Evolutionary conservation across 768 basidiomycete species (phyloP).

Genomic region (Leccinum rimulosum): DNA sequence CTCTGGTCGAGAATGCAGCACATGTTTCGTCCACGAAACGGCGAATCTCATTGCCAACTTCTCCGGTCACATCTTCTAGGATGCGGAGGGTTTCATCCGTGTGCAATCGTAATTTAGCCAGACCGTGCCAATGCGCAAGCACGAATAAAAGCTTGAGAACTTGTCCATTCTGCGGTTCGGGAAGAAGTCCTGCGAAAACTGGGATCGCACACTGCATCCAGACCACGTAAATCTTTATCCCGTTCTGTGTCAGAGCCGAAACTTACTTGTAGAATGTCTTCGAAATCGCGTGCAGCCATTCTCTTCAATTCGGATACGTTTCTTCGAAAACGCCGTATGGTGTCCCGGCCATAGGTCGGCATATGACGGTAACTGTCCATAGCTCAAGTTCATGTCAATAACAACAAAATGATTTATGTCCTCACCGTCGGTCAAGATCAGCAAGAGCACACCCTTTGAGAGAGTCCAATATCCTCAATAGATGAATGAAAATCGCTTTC

Average conservation of each 20-base stretch:
- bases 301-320: not conserved
- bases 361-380: not conserved
- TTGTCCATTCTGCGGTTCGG: too few species aligned
- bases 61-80: too few species aligned
- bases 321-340: not conserved
- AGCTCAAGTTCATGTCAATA: not conserved
- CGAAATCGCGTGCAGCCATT: too few species aligned
- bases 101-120: too few species aligned
- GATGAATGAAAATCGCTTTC: not conserved
- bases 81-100: too few species aligned
- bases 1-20: too few species aligned
- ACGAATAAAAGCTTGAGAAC: too few species aligned
- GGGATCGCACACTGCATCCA: too few species aligned
- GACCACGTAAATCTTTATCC: not conserved
- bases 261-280: not conserved
- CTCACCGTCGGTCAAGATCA: not conserved
- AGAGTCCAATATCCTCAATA: not conserved
- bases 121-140: too few species aligned
- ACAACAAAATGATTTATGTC: not conserved
- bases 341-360: not conserved
- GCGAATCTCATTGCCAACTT: too few species aligned
- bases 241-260: not conserved
- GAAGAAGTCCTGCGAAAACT: too few species aligned
- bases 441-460: not conserved
- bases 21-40: too few species aligned